Conservation (phyloP, 225 moss, liverwort and hornwort genomes). For the Polytrichum commune region DNA sequence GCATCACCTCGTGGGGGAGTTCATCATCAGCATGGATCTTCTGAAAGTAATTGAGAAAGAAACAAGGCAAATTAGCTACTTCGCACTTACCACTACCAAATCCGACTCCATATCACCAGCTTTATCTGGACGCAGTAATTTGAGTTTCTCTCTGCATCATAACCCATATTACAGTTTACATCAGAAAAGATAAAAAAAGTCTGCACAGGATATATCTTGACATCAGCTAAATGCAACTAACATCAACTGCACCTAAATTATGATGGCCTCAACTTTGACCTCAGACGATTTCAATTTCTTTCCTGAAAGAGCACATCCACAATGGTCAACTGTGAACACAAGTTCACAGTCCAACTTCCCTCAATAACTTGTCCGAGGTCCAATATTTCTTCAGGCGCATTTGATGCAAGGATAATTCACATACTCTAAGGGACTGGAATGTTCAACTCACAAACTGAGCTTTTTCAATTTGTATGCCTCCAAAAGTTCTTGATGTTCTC, state of each 20-base stretch:
- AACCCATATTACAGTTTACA: slow-evolving; percentile 3
- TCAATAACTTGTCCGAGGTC: neutral
- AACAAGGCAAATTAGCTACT: neutral
- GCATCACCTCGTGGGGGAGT: neutral
- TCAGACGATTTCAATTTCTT: neutral
- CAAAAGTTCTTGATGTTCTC: slow-evolving; percentile 76
- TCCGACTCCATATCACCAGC: slow-evolving; percentile 83
- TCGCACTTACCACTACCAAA: slow-evolving; percentile 56
- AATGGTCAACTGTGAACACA: neutral
- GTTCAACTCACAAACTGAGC: slow-evolving; percentile 60
- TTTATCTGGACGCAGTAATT: slow-evolving; percentile 78
- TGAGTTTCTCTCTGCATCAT: slow-evolving; percentile 76
- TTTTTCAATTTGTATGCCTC: slow-evolving; percentile 82
- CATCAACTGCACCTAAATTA: no score
- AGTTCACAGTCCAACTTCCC: neutral
- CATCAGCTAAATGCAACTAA: no score
- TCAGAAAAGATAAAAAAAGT: slow-evolving; percentile 1
- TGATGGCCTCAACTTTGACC: no score
- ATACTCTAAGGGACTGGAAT: slow-evolving; percentile 5
- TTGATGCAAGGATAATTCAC: neutral
- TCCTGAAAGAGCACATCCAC: neutral
- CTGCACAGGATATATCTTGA: neutral
- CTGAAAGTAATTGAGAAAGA: neutral
- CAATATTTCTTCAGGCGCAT: neutral
- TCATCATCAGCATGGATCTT: slow-evolving; percentile 13